phyloP scores from a whole-genome alignment of 192 early-diverging fungal species.

The Diversispora eburnea region DNA sequence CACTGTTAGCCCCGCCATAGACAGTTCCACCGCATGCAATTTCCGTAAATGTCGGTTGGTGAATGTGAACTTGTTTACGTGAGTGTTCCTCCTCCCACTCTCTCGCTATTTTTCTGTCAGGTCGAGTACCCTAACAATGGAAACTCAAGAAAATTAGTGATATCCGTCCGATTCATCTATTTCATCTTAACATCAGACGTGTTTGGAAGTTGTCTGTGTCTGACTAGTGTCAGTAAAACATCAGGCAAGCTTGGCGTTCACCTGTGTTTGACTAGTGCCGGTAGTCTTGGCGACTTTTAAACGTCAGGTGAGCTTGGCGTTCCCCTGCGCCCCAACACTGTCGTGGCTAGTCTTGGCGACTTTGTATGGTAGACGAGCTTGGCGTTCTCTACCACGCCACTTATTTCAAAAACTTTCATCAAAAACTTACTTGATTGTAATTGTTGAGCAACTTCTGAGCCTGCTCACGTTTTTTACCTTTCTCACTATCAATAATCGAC shows the following conservation, averaged over 20 bases:
- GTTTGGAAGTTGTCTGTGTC: neutral
- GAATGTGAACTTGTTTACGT: neutral
- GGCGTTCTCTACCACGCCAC: conserved; percentile 13
- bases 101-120: neutral
- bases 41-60: neutral
- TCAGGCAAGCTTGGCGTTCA: conserved; percentile 2
- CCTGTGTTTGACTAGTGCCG: neutral
- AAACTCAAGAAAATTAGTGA: neutral
- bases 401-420: neutral
- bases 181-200: conserved; percentile 10
- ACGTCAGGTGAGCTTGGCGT: conserved; percentile 7
- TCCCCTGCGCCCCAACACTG: conserved; percentile 10
- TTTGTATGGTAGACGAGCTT: conserved; percentile 13
- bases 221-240: conserved; percentile 2
- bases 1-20: neutral
- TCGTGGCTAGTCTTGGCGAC: conserved; percentile 11
- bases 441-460: neutral
- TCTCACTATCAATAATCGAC: conserved; percentile 1
- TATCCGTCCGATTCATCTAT: neutral
- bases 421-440: conserved; percentile 2
- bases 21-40: neutral
- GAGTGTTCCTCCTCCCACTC: neutral
- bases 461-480: neutral
- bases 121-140: neutral
- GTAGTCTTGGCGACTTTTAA: conserved; percentile 20